Percentiles rank a stretch among this genome's conserved stretches.
Conservation (phyloP, 2,329 filamentous ascomycete species). For the Fusarium sulawesiense region DNA sequence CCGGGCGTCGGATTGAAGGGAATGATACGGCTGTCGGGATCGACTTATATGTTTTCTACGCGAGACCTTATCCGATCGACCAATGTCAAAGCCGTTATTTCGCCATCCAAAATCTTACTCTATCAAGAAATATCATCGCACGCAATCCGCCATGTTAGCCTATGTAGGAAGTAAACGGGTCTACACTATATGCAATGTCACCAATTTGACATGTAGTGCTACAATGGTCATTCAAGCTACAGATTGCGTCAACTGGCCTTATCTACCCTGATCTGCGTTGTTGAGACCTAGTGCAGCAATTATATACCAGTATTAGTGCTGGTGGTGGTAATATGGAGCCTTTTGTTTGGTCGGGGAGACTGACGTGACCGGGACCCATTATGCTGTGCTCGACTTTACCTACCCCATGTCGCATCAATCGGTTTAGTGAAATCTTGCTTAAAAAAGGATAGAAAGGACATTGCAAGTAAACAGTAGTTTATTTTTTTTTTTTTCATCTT, state of each 20-base stretch:
- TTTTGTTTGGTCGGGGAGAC: not conserved
- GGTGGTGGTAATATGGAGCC: not conserved
- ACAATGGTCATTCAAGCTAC: constrained; percentile 10
- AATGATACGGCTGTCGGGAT: rapidly evolving
- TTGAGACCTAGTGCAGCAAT: not conserved
- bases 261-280: not conserved
- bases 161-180: not conserved
- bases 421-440: too few relatives aligned
- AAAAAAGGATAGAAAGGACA: too few relatives aligned
- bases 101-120: not conserved
- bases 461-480: too few relatives aligned
- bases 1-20: too few relatives aligned
- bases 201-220: not conserved
- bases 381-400: constrained; percentile 26
- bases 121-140: not conserved
- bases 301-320: not conserved
- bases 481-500: too few relatives aligned
- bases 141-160: not conserved
- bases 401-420: not conserved
- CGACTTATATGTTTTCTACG: constrained; percentile 4
- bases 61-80: not conserved
- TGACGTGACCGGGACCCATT: constrained; percentile 34
- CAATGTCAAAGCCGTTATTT: rapidly evolving
- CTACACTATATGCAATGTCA: rapidly evolving
- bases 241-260: constrained; percentile 25